Base-by-base conservation (phyloP, 2,329 filamentous ascomycete species). In the Xylaria sp. region DNA sequence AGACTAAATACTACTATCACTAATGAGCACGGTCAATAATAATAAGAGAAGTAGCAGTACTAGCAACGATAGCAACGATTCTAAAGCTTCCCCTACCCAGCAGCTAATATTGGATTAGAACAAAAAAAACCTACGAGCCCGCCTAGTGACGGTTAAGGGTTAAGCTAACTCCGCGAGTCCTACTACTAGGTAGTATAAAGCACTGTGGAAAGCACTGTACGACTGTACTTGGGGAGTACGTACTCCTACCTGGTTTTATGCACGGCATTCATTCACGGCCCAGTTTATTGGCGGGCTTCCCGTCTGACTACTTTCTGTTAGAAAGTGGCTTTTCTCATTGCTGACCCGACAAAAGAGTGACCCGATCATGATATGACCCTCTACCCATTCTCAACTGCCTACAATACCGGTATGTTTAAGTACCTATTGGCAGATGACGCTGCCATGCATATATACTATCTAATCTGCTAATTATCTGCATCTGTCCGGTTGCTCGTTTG, bases 271-370 rank as follows among this genome's bases (percentile, higher is more conserved):
- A 39, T 46, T 39, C 44, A 31, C 8, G 3, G 28, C 28, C 58
- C 18, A 46, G 44, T 50, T 37, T 28, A 69, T 55, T 67, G 55
- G 69, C 69, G 69, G 69, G 63, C 20, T 57, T 50, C 37, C 69
- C 69, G 69, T 69, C 69, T 71, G 67, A 69, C 69, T 69, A 48
- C 59, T 58, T 58, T 56, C 23, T 41, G 3, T 2, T 34, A 25
- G 15, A 39, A 58, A 48, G 62, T 46, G 48, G 55, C 69, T 61
- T 61, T 69, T 65, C 57, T 69, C 63, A 69, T 70, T 63, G 62
- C 65, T 71, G 69, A 62, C 58, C 57, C 56, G 39, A 41, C 41
- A 15, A 50, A 12, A 44, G 55, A 57, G n/a, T 13, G 48, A 51
- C 15, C 37, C 34, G 52, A 37, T 31, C 28, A 62, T 52, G 54